These are phyloP conservation scores for Hericium coralloides DNA, from an alignment of 768 basidiomycete species.

Conservation along the genomic window DNA sequence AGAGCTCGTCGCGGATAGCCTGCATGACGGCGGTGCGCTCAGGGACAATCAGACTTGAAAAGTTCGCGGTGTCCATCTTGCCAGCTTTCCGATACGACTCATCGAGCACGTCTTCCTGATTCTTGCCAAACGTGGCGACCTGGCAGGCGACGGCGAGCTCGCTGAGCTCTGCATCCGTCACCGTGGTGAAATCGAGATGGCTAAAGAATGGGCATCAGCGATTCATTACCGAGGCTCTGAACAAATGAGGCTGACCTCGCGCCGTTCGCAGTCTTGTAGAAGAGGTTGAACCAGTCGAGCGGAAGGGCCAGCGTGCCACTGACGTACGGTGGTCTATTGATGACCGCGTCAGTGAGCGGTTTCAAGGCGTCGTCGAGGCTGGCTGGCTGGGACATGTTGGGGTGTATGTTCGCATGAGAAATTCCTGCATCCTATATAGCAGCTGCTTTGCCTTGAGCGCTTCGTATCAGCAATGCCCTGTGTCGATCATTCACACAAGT, in stretches of 20 bases:
- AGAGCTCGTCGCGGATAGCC: conserved; percentile 12
- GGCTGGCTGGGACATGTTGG: too few relatives aligned
- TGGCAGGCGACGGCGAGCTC: conserved; percentile 25
- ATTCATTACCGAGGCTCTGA: neutral
- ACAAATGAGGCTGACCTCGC: neutral
- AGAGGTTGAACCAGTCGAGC: conserved; percentile 4
- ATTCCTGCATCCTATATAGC: too few relatives aligned
- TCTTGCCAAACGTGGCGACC: conserved; percentile 31
- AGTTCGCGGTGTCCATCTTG: conserved; percentile 30
- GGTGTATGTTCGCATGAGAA: too few relatives aligned
- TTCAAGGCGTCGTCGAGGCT: neutral
- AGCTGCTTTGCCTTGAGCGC: too few relatives aligned
- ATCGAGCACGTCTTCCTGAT: conserved; percentile 29
- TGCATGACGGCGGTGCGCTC: conserved; percentile 20
- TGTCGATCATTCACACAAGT: too few relatives aligned
- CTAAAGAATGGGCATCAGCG: neutral
- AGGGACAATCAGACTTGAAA: conserved; percentile 26
- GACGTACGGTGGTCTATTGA: conserved; percentile 5
- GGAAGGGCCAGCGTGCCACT: conserved; percentile 2
- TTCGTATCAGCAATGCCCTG: too few relatives aligned
- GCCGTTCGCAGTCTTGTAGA: conserved; percentile 3
- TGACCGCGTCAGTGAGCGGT: neutral
- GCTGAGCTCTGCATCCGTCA: conserved; percentile 9
- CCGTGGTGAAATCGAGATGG: conserved; percentile 5
- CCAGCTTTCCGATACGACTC: conserved; percentile 37